Base-by-base conservation (phyloP, 176 grass and related monocot species). In the Cenchrus purpureus region DNA sequence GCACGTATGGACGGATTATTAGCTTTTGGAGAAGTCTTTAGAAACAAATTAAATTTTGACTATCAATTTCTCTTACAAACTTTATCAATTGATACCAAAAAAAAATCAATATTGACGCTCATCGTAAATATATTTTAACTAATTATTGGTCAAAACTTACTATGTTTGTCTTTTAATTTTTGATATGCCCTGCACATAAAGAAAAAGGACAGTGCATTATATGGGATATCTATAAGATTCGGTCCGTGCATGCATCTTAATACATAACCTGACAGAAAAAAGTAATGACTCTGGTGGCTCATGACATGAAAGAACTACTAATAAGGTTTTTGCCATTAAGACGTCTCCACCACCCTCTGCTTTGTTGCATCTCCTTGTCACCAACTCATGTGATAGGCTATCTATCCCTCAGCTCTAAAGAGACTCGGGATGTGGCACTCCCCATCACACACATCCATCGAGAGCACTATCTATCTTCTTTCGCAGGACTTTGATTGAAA, bases 381-480 rank as follows among this genome's bases (percentile, higher is more conserved):
- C 34, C 88, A 56, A 48, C 71, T 86, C 83, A 66, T 56, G 78
- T 77, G 37, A 40, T 89, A 71, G 83, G 28, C 73, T 44, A 80
- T 32, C 66, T 13, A 25, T 25, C 25, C 25, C 25, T 25, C 25
- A 25, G 25, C 68, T 62, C 8, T 37, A 87, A 83, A 83, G 89
- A 6, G 68, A 49, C 43, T 34, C 70, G 19, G 29, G 85, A 87
- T 84, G 89, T 75, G 61, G 29, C 57, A 61, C 2, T 80, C 74
- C 44, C 75, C 76, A 61, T 84, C 89, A 22, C 31, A 34, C 31
- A 45, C 69, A 50, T 6, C 68, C 34, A 83, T 82, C 74, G 68
- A 79, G n/a, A 79, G n/a, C 43, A 32, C 60, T 53, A 61, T 59
- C 22, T 4, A 25, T 40, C 37, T 12, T 64, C 61, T 62, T 60